These are phyloP conservation scores for Candida alai DNA, from an alignment of 805 yeast species.

Conservation along the genomic window DNA sequence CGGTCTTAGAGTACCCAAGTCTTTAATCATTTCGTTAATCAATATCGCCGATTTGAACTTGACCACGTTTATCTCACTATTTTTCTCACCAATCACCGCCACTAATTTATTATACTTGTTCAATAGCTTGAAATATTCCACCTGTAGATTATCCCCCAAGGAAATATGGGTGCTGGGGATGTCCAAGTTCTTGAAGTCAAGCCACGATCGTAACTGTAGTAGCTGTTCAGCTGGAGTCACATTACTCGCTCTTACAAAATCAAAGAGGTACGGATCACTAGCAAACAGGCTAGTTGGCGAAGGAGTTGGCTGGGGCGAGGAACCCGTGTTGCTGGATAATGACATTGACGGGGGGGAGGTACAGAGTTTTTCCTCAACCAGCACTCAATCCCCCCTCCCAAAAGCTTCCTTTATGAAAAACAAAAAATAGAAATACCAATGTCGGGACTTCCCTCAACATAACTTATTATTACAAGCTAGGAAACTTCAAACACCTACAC, in stretches of 20 bases:
- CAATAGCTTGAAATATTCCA: slow-evolving; percentile 14
- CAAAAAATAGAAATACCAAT: no score
- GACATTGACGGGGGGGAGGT: no score
- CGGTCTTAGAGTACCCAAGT: neutral
- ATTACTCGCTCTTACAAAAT: neutral
- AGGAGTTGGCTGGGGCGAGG: no score
- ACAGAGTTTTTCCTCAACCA: no score
- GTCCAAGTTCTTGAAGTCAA: neutral
- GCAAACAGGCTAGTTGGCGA: no score
- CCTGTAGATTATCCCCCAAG: slow-evolving; percentile 2
- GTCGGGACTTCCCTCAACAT: no score
- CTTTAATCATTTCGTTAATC: neutral
- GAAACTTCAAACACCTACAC: no score
- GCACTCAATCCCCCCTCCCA: no score
- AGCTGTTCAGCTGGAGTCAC: slow-evolving; percentile 2
- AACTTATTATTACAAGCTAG: no score
- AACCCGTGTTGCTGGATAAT: no score
- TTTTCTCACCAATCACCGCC: slow-evolving; percentile 11
- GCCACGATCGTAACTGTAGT: neutral
- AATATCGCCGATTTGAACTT: slow-evolving; percentile 10
- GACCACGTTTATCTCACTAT: slow-evolving; percentile 13
- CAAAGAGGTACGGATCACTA: neutral
- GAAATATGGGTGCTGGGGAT: slow-evolving; percentile 5
- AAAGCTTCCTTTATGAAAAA: no score
- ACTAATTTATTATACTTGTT: slow-evolving; percentile 13